Percentiles rank a stretch among this genome's conserved stretches.
Evolutionary conservation across 495 filamentous ascomycete genomes (phyloP).

Genomic region (Penicillium fimorum): DNA sequence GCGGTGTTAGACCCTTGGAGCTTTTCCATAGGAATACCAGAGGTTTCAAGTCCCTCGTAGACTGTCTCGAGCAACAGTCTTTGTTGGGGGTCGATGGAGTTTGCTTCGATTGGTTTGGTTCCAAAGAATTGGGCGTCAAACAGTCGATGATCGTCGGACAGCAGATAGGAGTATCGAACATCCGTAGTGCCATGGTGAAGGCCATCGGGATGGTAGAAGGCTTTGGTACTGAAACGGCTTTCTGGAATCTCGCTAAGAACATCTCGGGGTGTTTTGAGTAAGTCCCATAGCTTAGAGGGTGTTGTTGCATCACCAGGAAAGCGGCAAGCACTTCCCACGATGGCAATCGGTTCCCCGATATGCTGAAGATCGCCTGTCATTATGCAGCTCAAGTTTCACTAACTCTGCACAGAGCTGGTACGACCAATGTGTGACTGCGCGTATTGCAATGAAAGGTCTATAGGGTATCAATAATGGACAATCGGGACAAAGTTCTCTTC

Average conservation of each 20-base stretch:
- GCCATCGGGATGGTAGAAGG: constrained; percentile 39
- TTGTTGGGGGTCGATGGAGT: constrained; percentile 52
- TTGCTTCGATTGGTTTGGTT: constrained; percentile 56
- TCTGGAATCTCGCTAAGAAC: constrained; percentile 37
- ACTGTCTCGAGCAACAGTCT: constrained; percentile 55
- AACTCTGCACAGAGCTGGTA: constrained; percentile 3
- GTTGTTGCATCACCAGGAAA: constrained; percentile 52
- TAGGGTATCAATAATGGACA: constrained; percentile 8
- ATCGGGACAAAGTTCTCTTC: constrained; percentile 9
- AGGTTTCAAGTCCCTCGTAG: constrained; percentile 60
- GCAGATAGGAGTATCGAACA: constrained; percentile 43
- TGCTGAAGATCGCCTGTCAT: constrained; percentile 14
- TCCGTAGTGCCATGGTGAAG: constrained; percentile 39
- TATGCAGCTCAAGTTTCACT: constrained; percentile 4
- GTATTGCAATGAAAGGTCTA: constrained; percentile 9
- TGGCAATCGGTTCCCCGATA: constrained; percentile 40
- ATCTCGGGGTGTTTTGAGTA: constrained; percentile 34
- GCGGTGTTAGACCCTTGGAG: constrained; percentile 52
- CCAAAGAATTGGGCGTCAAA: constrained; percentile 61
- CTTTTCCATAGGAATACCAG: constrained; percentile 39
- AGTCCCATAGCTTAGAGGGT: constrained; percentile 37
- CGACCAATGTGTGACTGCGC: constrained; percentile 7
- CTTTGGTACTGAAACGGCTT: constrained; percentile 40
- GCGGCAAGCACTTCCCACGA: constrained; percentile 48
- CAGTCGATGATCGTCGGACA: constrained; percentile 40